Conservation (phyloP, 352 stramenopile species). For the Phytopythium montanum region DNA sequence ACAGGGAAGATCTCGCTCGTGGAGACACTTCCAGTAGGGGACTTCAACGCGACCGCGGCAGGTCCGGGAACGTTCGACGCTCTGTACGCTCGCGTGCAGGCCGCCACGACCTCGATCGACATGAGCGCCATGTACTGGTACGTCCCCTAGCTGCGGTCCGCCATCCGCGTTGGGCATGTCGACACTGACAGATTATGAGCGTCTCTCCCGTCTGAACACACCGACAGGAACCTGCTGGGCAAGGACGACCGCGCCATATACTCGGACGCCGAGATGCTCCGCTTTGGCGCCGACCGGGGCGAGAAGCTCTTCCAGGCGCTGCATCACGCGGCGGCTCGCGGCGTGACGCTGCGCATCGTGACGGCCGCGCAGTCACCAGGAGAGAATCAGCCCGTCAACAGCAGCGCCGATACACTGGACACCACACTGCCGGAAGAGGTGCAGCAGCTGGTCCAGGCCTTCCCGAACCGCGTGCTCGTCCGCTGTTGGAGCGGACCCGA, state of each 20-base stretch:
- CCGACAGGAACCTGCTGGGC: conserved; percentile 50
- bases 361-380: conserved; percentile 24
- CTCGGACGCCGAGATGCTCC: conserved; percentile 46
- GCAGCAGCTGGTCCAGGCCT: conserved; percentile 33
- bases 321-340: conserved; percentile 36
- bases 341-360: conserved; percentile 55
- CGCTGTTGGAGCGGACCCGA: conserved; percentile 54
- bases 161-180: too few species aligned
- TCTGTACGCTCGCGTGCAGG: conserved; percentile 37
- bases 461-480: conserved; percentile 33
- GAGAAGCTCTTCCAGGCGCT: conserved; percentile 49
- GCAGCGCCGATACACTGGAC: conserved; percentile 6
- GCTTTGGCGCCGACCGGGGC: conserved; percentile 57
- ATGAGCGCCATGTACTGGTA: conserved; percentile 84
- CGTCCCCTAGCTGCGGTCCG: not conserved
- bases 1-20: conserved; percentile 41
- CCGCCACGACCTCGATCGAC: conserved; percentile 49
- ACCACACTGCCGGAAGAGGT: conserved; percentile 52
- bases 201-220: not conserved
- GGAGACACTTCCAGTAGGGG: conserved; percentile 63
- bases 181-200: too few species aligned
- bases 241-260: conserved; percentile 49
- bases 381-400: not conserved
- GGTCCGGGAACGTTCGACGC: conserved; percentile 42
- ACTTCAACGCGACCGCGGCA: conserved; percentile 39